Evolutionary conservation across 2,329 filamentous ascomycete genomes (phyloP), one percentile per base, ranked within the genome.

Genomic region (Xylariales sp.): DNA sequence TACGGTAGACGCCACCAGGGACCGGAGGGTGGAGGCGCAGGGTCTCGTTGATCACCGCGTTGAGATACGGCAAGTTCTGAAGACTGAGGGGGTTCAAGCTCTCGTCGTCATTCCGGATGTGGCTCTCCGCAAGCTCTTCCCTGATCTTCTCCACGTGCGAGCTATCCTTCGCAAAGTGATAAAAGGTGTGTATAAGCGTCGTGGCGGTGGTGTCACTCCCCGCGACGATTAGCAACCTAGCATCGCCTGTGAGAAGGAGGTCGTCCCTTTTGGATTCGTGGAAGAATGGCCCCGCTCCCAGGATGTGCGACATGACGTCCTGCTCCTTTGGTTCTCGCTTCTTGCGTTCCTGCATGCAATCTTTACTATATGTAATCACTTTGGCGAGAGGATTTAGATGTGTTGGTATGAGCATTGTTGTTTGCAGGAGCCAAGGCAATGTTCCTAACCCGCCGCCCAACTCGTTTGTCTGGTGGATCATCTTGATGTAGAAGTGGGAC

Each of bases 11-110:
- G 4, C 35, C 45, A 1, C 40, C 40, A 3, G 39, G 42, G 2
- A 47, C 14, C 5, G 33, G 15, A 2, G 45, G 38, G 29, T 45
- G 44, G 6, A 47, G 19, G 18, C 45, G 38, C 25, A 47, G 17
- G 2, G 39, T 24, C 16, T 47, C 45, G 17, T 43, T 41, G 16
- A 47, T 45, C 14, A 38, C 37, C 6, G 31, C 45, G 32, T 45
- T 30, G 7, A 47, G 13, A 5, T 41, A 32, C 11, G 37, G 33
- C 2, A 42, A 29, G 11, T 28, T 29, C 15, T 33, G 33, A 11
- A 40, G 20, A 2, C 33, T 24, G 3, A 13, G 14, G 16, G 20
- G 15, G 29, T 15, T 8, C 13, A 6, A 27, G 10, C 23, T 29
- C 5, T 21, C 16, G 5, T 28, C 13, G 15, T 15, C 18, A 6